Evolutionary conservation across 805 yeast genomes (phyloP).

Genomic region (Candida maesae): DNA sequence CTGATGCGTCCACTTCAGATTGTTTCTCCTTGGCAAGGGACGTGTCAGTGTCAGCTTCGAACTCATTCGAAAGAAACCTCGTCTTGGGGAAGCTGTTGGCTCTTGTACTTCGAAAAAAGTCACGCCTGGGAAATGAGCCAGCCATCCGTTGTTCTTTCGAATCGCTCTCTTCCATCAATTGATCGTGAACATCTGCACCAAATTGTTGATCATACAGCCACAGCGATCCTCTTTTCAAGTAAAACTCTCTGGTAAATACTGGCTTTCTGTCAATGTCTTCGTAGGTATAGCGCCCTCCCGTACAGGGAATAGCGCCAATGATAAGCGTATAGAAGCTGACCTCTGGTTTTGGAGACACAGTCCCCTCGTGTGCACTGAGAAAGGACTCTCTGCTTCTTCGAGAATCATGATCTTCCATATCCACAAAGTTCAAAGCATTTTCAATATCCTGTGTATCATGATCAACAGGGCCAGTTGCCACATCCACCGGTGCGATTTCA

Average conservation of each 20-base stretch:
- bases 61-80: not conserved
- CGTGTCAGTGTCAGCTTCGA: not conserved
- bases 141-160: not conserved
- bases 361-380: too few species aligned
- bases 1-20: not conserved
- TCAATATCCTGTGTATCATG: too few species aligned
- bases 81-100: too few species aligned
- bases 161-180: not conserved
- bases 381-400: too few species aligned
- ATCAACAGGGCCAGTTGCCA: too few species aligned
- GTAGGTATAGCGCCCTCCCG: not conserved
- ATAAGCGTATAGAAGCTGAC: too few species aligned
- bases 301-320: too few species aligned
- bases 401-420: too few species aligned
- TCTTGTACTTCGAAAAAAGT: not conserved
- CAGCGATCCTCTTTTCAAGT: constrained; percentile 6
- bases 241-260: not conserved
- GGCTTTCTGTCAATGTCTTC: not conserved
- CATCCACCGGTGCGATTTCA: too few species aligned
- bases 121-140: constrained; percentile 2
- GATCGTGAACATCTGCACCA: constrained; percentile 2
- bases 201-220: constrained; percentile 3
- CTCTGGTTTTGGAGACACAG: too few species aligned
- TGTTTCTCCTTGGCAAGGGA: not conserved
- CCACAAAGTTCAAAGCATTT: too few species aligned